phyloP scores from a whole-genome alignment of 1,139 yeast species.

The Zhuliangozyma blackwelliae region DNA sequence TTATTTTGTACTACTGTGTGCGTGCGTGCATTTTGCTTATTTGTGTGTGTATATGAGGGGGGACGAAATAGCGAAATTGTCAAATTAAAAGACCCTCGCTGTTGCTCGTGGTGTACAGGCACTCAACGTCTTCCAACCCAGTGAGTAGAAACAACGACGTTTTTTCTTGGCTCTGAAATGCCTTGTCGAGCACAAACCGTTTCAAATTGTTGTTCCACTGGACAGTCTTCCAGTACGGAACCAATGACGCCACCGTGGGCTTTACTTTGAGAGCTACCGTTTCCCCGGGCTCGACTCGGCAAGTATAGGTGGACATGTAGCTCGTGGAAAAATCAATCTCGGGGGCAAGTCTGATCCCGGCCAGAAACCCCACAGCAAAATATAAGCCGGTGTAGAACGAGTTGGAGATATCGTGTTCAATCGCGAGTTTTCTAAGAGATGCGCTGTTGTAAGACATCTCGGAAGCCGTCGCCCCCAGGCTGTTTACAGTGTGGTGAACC shows the following conservation, averaged over 20 bases:
- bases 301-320: constrained; percentile 6
- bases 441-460: constrained; percentile 5
- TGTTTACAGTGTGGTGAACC: too few relatives aligned
- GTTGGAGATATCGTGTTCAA: constrained; percentile 4
- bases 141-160: constrained; percentile 8
- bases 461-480: too few relatives aligned
- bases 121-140: constrained; percentile 13
- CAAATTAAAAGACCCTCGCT: too few relatives aligned
- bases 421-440: constrained; percentile 3
- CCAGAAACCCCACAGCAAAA: constrained; percentile 3
- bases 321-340: constrained; percentile 6
- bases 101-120: constrained; percentile 1
- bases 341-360: constrained; percentile 8
- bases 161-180: constrained; percentile 2
- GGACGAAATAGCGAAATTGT: too few relatives aligned
- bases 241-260: constrained; percentile 5
- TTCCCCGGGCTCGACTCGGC: constrained; percentile 9
- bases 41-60: too few relatives aligned
- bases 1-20: too few relatives aligned
- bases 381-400: constrained; percentile 6
- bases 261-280: constrained; percentile 8
- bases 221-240: constrained; percentile 6
- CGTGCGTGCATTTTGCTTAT: too few relatives aligned
- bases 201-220: constrained; percentile 7
- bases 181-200: constrained; percentile 3